A percentile compares a stretch with the other conserved stretches of the same genome.
These are phyloP conservation scores for Gaillardinia entomophila DNA, from an alignment of 805 yeast species.

Conservation along the genomic window DNA sequence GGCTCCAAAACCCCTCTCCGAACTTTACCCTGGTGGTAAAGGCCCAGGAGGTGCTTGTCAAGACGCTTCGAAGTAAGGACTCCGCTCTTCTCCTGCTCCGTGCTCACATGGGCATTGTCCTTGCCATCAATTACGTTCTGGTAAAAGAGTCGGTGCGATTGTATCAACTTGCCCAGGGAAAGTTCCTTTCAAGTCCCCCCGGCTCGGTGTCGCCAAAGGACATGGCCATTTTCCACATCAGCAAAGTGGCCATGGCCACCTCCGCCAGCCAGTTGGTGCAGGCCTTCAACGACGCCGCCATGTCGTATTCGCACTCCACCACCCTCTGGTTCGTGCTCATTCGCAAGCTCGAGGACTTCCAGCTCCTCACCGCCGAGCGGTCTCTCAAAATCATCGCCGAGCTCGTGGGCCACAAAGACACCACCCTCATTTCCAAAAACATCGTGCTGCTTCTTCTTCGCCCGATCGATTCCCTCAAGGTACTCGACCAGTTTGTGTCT, in stretches of 20 bases:
- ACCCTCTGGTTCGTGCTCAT: constrained; percentile 31
- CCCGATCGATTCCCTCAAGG: constrained; percentile 20
- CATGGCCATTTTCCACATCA: constrained; percentile 15
- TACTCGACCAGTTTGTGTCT: constrained; percentile 15
- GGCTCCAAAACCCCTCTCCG: constrained; percentile 2
- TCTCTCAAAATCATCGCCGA: constrained; percentile 20
- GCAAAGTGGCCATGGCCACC: constrained; percentile 19
- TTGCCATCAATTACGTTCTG: constrained; percentile 21
- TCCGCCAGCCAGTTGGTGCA: constrained; percentile 30
- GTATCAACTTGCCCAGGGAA: constrained; percentile 19
- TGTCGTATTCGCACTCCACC: constrained; percentile 17
- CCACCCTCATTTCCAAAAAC: constrained; percentile 26
- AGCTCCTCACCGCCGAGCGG: constrained; percentile 23
- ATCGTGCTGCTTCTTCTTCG: constrained; percentile 22
- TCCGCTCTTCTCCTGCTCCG: constrained; percentile 17
- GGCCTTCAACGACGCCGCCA: constrained; percentile 26
- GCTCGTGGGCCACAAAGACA: constrained; percentile 14
- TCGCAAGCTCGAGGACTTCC: constrained; percentile 25
- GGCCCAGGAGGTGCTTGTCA: constrained; percentile 24
- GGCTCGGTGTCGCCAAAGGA: constrained; percentile 9
- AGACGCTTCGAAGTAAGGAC: not conserved
- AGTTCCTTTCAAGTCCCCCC: constrained; percentile 7
- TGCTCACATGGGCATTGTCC: constrained; percentile 33
- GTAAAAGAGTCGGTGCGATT: constrained; percentile 20
- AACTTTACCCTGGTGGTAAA: constrained; percentile 10